phyloP scores from a whole-genome alignment of 2,329 filamentous ascomycete genomes.

The Trichoderma polysporum region DNA sequence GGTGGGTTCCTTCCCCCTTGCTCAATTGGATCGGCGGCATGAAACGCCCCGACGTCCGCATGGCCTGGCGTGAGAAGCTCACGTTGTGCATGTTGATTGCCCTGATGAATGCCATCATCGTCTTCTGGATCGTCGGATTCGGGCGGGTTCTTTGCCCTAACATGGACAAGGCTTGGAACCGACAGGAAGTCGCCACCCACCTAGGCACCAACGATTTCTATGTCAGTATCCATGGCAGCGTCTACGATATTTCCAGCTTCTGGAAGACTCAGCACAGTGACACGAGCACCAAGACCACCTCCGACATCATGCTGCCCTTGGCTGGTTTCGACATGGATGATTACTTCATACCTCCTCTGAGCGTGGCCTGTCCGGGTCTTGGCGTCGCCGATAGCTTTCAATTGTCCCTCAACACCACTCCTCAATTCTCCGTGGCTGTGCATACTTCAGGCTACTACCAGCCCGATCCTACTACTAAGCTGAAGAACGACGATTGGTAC shows the following conservation, averaged over 20 bases:
- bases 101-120: conserved; percentile 73
- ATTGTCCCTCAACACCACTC: conserved; percentile 65
- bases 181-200: conserved; percentile 67
- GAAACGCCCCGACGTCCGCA: conserved; percentile 93
- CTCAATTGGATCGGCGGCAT: conserved; percentile 85
- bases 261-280: conserved; percentile 85
- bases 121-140: conserved; percentile 92
- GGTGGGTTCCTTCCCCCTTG: conserved; percentile 87
- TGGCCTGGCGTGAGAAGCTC: conserved; percentile 96
- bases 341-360: conserved; percentile 83
- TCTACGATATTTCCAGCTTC: conserved; percentile 91
- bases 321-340: conserved; percentile 75
- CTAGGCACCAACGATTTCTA: conserved; percentile 74
- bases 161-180: conserved; percentile 83
- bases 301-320: conserved; percentile 70
- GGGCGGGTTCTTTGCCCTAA: conserved; percentile 86
- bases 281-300: conserved; percentile 57
- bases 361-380: conserved; percentile 70
- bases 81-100: conserved; percentile 78
- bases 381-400: conserved; percentile 57
- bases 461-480: conserved; percentile 53
- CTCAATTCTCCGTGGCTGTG: conserved; percentile 52
- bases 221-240: conserved; percentile 81
- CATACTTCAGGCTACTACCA: conserved; percentile 70
- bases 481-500: conserved; percentile 76